Conservation (phyloP, 345 rosid species). For the Melaleuca quinquenervia region DNA sequence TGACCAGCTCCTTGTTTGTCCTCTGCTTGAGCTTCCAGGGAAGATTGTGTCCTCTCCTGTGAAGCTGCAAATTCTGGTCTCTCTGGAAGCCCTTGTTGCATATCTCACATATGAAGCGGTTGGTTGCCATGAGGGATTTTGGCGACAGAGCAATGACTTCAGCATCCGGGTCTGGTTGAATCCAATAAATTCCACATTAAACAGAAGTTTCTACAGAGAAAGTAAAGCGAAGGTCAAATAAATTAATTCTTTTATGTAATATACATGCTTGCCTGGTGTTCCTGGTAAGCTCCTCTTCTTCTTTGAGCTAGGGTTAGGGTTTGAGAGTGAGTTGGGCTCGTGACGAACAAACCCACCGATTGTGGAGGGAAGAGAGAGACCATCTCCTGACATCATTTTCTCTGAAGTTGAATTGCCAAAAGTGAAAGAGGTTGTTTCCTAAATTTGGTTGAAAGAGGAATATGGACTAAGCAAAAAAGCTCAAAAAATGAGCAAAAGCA, state of each 20-base stretch:
- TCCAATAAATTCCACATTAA: not conserved
- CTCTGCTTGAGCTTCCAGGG: constrained; percentile 52
- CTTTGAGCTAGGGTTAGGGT: constrained; percentile 39
- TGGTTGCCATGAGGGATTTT: constrained; percentile 40
- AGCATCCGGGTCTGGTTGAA: constrained; percentile 33
- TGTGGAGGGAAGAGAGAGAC: constrained; percentile 30
- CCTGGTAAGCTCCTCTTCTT: constrained; percentile 64
- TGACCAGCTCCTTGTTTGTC: constrained; percentile 19
- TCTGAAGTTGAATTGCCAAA: not conserved
- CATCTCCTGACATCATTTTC: constrained; percentile 51
- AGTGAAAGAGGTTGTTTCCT: not conserved
- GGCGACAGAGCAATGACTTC: constrained; percentile 46
- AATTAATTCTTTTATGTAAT: not conserved
- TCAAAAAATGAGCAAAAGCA: not conserved
- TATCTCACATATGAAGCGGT: constrained; percentile 37
- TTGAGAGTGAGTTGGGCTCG: constrained; percentile 46
- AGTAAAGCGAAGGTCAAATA: not conserved
- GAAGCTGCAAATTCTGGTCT: constrained; percentile 50
- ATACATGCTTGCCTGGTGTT: constrained; percentile 42
- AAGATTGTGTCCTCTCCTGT: constrained; percentile 43
- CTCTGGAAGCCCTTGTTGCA: constrained; percentile 49
- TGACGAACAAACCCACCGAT: constrained; percentile 25
- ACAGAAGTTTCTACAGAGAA: not conserved
- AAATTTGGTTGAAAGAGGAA: not conserved
- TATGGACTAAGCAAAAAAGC: not conserved